Evolutionary conservation across 2,329 filamentous ascomycete species (phyloP), one percentile per base, ranked within the genome.

Genomic region (Aspergillus novofumigatus): DNA sequence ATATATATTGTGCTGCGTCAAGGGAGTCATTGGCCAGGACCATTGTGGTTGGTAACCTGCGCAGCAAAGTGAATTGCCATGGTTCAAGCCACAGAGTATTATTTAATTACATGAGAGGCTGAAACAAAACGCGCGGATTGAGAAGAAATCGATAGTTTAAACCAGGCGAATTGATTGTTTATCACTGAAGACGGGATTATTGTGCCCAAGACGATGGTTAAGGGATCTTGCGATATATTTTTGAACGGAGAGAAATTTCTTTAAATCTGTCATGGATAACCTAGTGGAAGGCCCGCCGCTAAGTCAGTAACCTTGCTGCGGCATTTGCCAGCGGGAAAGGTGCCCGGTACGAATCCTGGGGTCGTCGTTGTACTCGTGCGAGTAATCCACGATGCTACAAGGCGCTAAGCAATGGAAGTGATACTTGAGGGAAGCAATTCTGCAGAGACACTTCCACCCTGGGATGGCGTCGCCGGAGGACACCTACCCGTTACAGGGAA

Each of bases 351-450:
- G 80, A 81, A 80, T 74, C 76, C 72, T 68, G 74, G 79, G 80
- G 77, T 77, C 76, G 77, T 74, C 72, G 74, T 70, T 74, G 71
- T 73, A 83, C 81, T 82, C 81, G 78, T 75, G 73, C 69, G 78
- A 78, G 80, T 75, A 83, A 78, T 79, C 78, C 74, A 75, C 77
- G 81, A 82, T 74, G 80, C 76, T 81, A 75, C 65, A 70, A 69
- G 72, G 71, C 75, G 75, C 65, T 83, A 80, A 83, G 81, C 75
- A 74, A 79, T 81, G 78, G 75, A 77, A 70, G 69, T 74, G 69
- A 83, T 62, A 60, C 79, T 81, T 81, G 78, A 83, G 81, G 78
- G 79, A 80, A 82, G 81, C 72, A 79, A 83, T 82, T 80, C 78
- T 79, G 80, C 81, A 83, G 79, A 81, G 79, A 77, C 69, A 72